Base-by-base conservation (phyloP, 2,329 filamentous ascomycete species). In the Fusarium tjaetaba region DNA sequence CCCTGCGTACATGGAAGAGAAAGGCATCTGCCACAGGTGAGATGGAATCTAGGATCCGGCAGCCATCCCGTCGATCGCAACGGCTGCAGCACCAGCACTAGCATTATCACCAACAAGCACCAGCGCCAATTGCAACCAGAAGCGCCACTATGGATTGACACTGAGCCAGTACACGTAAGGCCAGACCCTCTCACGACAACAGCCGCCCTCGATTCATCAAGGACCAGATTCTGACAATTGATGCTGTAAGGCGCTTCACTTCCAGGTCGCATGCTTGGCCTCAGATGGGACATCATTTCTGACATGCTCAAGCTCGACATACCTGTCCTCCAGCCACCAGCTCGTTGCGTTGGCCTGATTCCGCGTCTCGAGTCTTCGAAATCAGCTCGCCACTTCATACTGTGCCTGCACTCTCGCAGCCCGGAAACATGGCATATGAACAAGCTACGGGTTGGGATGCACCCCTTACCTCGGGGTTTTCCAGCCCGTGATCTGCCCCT, bases 301-400 rank as follows among this genome's bases (percentile, higher is more conserved):
- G 13, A n/a, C 39, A n/a, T n/a, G 39, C 22, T 36, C 34, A 36
- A 36, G 34, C 34, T 36, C 34, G 34, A 36, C 9, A 36, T 36
- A 36, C 7, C n/a, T n/a, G 22, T 41, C 16, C 16, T 32, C 32
- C 5, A 43, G 16, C 11, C 7, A 43, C 10, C 11, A 43, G 42
- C 5, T 11, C 7, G 16, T 43, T 16, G 1, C 7, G 4, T 18
- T 8, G 7, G 42, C 7, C 24, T 5, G 0, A 18, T 43, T 11
- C 15, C 11, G 7, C n/a, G 16, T 26, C 42, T 43, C 42, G 7
- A 24, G n/a, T 16, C n/a, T 18, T 14, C n/a, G 11, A 26, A 26
- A 4, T 11, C 16, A 13, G 16, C n/a, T 26, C 11, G n/a, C n/a
- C n/a, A 13, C 42, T 43, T 11, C 2, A 26, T n/a, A 18, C 34